These are phyloP conservation scores for Ogataea methylovora DNA, from an alignment of 805 yeast species.

Conservation along the genomic window DNA sequence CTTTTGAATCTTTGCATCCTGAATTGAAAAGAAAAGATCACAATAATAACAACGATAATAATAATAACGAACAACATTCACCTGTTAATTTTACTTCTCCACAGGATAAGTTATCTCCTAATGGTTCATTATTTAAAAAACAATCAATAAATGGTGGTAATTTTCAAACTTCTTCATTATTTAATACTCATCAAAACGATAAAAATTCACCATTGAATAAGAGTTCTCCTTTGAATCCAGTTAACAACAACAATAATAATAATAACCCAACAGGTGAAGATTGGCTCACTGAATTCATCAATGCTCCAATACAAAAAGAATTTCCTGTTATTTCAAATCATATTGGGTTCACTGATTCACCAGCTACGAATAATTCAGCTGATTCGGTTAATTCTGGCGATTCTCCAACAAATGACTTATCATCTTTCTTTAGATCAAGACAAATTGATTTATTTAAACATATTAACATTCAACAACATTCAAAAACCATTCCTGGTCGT, in stretches of 20 bases:
- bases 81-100: too few relatives aligned
- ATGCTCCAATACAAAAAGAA: conserved; percentile 55
- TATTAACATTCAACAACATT: conserved; percentile 9
- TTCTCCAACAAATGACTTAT: conserved; percentile 37
- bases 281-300: conserved; percentile 67
- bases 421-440: conserved; percentile 54
- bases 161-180: too few relatives aligned
- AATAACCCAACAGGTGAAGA: conserved; percentile 29
- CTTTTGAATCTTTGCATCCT: too few relatives aligned
- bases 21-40: too few relatives aligned
- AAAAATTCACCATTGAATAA: too few relatives aligned
- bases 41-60: too few relatives aligned
- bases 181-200: too few relatives aligned
- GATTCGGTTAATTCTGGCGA: conserved; percentile 3
- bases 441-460: conserved; percentile 60
- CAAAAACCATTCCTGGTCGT: conserved; percentile 20
- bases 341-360: conserved; percentile 48
- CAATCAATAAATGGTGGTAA: too few relatives aligned
- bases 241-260: not conserved
- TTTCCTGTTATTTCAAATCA: conserved; percentile 46
- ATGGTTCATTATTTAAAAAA: too few relatives aligned
- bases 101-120: too few relatives aligned
- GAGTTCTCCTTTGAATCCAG: too few relatives aligned
- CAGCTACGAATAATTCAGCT: conserved; percentile 10
- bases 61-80: too few relatives aligned